Base-by-base conservation (phyloP, 73 alveolate species). In the Uronychia setigera region DNA sequence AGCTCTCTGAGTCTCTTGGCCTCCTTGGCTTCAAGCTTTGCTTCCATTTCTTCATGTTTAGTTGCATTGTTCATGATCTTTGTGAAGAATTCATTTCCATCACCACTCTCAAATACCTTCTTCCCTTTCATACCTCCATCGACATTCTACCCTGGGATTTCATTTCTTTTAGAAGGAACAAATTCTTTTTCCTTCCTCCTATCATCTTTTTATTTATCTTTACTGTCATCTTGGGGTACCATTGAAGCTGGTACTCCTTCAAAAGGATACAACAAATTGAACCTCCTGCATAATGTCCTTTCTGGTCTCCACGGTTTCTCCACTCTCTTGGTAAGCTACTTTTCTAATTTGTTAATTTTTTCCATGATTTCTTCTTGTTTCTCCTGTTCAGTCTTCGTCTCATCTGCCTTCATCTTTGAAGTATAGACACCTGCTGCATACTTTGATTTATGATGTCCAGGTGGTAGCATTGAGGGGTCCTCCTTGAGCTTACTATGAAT, bases 251-350 rank as follows among this genome's bases (percentile, higher is more conserved):
- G 67, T 11, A 46, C n/a, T 5, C 5, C 5, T 5, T 46, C 67
- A 46, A 46, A 46, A 46, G 67, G 67, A 19, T 46, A 46, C 5
- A 19, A 19, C n/a, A 46, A 19, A 19, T 46, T 46, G 67, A 78
- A 78, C 74, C 35, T 28, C 31, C 30, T 27, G 30, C 84, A 78
- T 0, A 78, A 30, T 29, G 35, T 29, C 31, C 74, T 78, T 26
- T 34, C 74, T 28, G 84, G 84, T 31, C 27, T 78, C 78, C 84
- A 78, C 11, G 84, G 84, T 30, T 78, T 57, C 1, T 29, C 58
- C 29, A 27, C 35, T 0, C 84, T 0, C 32, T 78, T 57, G 0
- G n/a, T 78, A 28, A 33, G 30, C 74, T 1, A 25, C 31, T 80
- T 80, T 80, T 33, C 59, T 14, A 29, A 14, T 35, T 57, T 35